A percentile compares a stretch with the other conserved stretches of the same genome.
Conservation (phyloP, 768 basidiomycete species). For the Leccinum ochraceum region DNA sequence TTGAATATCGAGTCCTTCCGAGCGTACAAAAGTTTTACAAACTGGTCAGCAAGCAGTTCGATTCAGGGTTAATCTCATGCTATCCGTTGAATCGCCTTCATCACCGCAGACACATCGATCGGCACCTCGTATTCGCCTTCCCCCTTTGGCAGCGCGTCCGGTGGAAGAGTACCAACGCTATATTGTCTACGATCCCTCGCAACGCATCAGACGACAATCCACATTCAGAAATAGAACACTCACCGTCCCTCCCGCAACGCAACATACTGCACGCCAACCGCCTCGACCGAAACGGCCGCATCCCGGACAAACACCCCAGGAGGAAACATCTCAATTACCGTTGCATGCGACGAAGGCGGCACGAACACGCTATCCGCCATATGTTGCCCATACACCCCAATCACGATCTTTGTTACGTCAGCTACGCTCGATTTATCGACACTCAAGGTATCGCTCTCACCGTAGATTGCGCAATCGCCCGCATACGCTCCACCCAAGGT, state of each 20-base stretch:
- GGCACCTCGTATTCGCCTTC: constrained; percentile 28
- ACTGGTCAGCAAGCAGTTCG: neutral
- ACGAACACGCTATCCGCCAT: constrained; percentile 73
- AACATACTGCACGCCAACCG: constrained; percentile 56
- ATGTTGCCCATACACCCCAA: constrained; percentile 60
- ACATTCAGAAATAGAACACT: constrained; percentile 7
- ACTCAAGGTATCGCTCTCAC: constrained; percentile 35
- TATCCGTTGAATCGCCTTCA: constrained; percentile 35
- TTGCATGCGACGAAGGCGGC: constrained; percentile 56
- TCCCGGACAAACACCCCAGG: constrained; percentile 64
- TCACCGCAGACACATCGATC: constrained; percentile 44
- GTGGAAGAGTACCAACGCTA: constrained; percentile 36
- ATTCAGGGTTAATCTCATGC: constrained; percentile 1
- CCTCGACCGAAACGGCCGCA: constrained; percentile 54
- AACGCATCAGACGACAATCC: neutral
- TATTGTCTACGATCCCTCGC: constrained; percentile 35
- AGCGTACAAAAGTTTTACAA: neutral
- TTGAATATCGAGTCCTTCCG: neutral
- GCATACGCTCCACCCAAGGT: constrained; percentile 63
- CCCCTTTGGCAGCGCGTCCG: constrained; percentile 28
- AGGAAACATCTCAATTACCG: constrained; percentile 79
- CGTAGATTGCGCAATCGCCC: constrained; percentile 65
- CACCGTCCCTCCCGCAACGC: constrained; percentile 54
- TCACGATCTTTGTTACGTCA: constrained; percentile 45
- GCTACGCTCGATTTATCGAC: neutral